Percentiles rank a stretch among this genome's conserved stretches.
Evolutionary conservation across 192 early-diverging fungal species (phyloP).

Genomic region (Funneliformis geosporum): DNA sequence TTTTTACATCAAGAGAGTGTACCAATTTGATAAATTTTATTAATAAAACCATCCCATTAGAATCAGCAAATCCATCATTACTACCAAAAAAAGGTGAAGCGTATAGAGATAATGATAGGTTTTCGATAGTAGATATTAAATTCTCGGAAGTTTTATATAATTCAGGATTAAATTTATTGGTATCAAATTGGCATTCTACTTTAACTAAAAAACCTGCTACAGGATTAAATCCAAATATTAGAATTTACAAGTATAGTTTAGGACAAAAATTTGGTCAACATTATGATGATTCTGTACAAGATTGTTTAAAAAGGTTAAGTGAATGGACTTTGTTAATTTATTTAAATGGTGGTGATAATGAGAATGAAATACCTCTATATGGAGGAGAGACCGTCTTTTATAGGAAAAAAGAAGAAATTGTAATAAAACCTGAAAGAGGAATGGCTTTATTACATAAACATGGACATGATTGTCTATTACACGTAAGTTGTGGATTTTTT

Average conservation of each 20-base stretch:
- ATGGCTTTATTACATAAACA: conserved; percentile 47
- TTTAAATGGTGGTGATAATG: conserved; percentile 40
- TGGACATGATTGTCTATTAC: conserved; percentile 44
- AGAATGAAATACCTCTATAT: background rate
- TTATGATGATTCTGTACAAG: conserved; percentile 48
- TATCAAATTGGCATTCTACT: conserved; percentile 31
- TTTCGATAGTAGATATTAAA: conserved; percentile 32
- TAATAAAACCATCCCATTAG: conserved; percentile 36
- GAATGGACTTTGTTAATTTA: conserved; percentile 52
- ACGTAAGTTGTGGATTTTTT: conserved; percentile 29
- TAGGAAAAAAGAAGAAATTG: conserved; percentile 36
- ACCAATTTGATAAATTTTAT: conserved; percentile 38
- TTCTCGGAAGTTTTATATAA: conserved; percentile 36
- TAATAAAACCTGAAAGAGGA: conserved; percentile 38
- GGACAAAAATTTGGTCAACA: conserved; percentile 46
- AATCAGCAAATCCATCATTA: conserved; percentile 13
- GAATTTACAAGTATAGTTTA: conserved; percentile 45
- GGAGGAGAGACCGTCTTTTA: conserved; percentile 55
- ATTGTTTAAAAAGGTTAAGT: conserved; percentile 36
- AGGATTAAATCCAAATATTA: conserved; percentile 46
- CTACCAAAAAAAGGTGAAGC: conserved; percentile 47
- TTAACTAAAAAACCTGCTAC: background rate
- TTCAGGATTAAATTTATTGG: background rate
- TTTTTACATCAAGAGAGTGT: conserved; percentile 45
- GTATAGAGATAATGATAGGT: conserved; percentile 46